Evolutionary conservation across 495 filamentous ascomycete species (phyloP), one percentile per base, ranked within the genome.

Genomic region (Corynascus novoguineensis): DNA sequence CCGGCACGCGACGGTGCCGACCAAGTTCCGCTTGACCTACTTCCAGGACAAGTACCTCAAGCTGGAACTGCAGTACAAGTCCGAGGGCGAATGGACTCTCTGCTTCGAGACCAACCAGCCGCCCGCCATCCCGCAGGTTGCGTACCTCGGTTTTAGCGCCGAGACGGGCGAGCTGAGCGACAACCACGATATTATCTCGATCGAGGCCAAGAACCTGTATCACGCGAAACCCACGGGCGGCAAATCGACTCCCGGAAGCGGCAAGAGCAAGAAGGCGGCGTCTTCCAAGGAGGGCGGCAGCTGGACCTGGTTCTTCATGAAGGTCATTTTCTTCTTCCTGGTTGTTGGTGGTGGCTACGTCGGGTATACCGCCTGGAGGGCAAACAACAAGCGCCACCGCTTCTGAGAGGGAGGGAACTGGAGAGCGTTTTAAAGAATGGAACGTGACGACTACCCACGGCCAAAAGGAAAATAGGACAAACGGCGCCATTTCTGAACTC

Each of bases 161-260:
- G 91, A 97, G 77, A 97, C 92, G 25, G 95, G 95, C 63, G 95
- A 99, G 74, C 80, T 99, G 62, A 89, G 82, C 70, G 95, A 99
- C 72, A 96, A 97, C 79, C 90, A 96, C 81, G 95, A 99, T 71
- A 95, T 99, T 71, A 86, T 97, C 71, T 86, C 81, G 53, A 81
- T 99, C 69, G 76, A 86, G 56, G 83, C 92, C 37, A 87, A 88
- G 78, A 97, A 97, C 68, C 78, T 97, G 27, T 97, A 99, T 73
- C 80, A 79, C 54, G 72, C 85, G 50, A 79, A 61, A 67, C 72
- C 76, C 41, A 75, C 67, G 14, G 17, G n/a, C 49, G 69, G 65
- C 51, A 68, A 69, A 59, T 64, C 72, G 46, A 76, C 69, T 14
- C 71, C 72, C 25, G 71, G 71, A 21, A 74, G 68, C 41, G 68